Conservation (phyloP, 495 filamentous ascomycete species). For the Neurospora sp. region DNA sequence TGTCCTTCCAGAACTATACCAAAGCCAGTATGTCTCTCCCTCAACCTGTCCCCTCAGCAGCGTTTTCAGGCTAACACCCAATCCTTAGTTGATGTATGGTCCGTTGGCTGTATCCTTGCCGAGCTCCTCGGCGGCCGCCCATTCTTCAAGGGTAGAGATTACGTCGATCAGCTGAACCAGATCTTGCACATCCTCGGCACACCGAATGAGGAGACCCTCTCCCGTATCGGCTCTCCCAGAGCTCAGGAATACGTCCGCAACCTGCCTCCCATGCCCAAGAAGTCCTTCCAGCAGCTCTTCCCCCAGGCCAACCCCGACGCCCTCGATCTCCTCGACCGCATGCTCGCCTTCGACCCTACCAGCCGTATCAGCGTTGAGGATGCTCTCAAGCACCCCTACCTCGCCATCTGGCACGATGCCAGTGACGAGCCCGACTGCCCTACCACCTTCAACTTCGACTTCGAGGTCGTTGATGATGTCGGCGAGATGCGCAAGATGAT, state of each 20-base stretch:
- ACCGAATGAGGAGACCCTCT: constrained; percentile 88
- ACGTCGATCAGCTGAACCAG: constrained; percentile 98
- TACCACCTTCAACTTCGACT: constrained; percentile 93
- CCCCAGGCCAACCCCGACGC: constrained; percentile 93
- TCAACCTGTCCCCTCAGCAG: not conserved
- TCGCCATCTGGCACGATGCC: constrained; percentile 97
- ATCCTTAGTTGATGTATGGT: constrained; percentile 90
- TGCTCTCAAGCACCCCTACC: constrained; percentile 90
- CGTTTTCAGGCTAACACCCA: not conserved
- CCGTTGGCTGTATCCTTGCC: constrained; percentile 93
- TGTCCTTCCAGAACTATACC: constrained; percentile 99
- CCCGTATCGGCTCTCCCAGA: constrained; percentile 86
- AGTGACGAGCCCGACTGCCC: constrained; percentile 91
- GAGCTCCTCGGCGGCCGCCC: constrained; percentile 92
- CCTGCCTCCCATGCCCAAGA: constrained; percentile 90
- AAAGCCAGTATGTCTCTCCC: constrained; percentile 76
- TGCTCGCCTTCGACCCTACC: constrained; percentile 95
- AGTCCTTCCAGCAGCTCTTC: constrained; percentile 80
- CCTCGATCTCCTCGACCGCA: constrained; percentile 85
- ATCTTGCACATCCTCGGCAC: constrained; percentile 97
- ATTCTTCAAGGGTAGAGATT: constrained; percentile 98
- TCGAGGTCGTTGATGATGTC: constrained; percentile 91
- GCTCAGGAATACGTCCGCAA: constrained; percentile 99
- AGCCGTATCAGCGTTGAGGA: constrained; percentile 85
- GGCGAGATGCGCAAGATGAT: constrained; percentile 95